Base-by-base conservation (phyloP, 352 stramenopile genomes). In the Phytophthora rubi region DNA sequence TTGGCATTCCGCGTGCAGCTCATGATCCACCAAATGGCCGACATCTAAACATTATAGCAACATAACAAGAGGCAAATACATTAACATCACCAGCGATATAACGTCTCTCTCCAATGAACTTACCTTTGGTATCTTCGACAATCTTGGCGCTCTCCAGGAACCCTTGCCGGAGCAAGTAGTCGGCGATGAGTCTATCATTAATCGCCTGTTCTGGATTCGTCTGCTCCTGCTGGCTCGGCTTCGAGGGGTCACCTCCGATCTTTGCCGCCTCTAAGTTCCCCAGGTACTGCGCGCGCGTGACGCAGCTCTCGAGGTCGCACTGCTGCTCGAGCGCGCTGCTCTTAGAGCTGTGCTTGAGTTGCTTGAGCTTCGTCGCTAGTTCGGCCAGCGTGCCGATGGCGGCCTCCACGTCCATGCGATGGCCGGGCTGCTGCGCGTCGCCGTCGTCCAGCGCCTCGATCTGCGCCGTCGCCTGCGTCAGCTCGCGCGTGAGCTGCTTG, bases 101-200 rank as follows among this genome's bases (percentile, higher is more conserved):
- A 30, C 23, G 47, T 8, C 23, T 37, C 15, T 12, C 6, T 53
- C 13, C 33, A 53, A 45, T 21, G 23, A 62, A 9, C 26, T 42
- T 51, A 85, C 82, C 76, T 78, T 88, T 90, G 0, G 62, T 80
- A 39, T 89, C 76, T 76, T 86, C 68, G 21, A 95, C 71, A n/a
- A 92, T 73, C 70, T 87, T 88, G 52, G 86, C 82, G 58, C 80
- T 94, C 32, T 78, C 73, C 28, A 91, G 75, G 59, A 82, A 81
- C 39, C 88, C 88, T 65, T 82, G 76, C n/a, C 73, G 81, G 30
- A 95, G 70, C 71, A 95, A 71, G 23, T 90, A 95, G 62, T 95
- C 86, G 0, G 82, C 83, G 59, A 95, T 86, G 5, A 95, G 77
- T 21, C 88, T 76, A 45, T 89, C 71, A 37, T 70, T 76, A 4